Percentiles rank a stretch among this genome's conserved stretches.
These are phyloP conservation scores for Candida odintsovae DNA, from an alignment of 805 yeast genomes.

Conservation along the genomic window DNA sequence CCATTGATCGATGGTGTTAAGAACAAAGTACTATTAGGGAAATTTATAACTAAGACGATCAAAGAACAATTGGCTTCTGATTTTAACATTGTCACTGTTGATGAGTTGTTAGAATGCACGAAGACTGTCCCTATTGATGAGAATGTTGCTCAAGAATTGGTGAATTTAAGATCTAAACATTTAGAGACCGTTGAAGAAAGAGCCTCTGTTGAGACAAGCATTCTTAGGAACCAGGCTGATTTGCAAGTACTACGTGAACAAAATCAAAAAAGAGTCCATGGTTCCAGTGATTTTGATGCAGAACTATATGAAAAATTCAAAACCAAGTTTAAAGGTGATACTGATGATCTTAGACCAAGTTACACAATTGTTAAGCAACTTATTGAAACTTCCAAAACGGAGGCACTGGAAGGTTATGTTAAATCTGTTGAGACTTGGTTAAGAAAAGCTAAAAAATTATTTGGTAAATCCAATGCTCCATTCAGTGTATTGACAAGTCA, in stretches of 20 bases:
- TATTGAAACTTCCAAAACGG: conserved; percentile 16
- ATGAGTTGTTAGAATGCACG: conserved; percentile 6
- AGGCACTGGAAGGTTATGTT: conserved; percentile 18
- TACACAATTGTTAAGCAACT: conserved; percentile 24
- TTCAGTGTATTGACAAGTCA: conserved; percentile 24
- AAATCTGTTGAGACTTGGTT: conserved; percentile 33
- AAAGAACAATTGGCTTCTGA: conserved; percentile 2
- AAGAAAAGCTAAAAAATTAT: conserved; percentile 25
- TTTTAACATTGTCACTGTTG: conserved; percentile 5
- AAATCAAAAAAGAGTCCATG: conserved; percentile 1
- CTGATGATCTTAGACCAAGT: conserved; percentile 26
- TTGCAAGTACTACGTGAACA: conserved; percentile 6
- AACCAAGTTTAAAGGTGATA: conserved; percentile 24
- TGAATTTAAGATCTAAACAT: conserved; percentile 10
- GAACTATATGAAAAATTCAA: conserved; percentile 7
- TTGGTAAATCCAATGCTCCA: conserved; percentile 32
- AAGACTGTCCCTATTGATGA: conserved; percentile 21
- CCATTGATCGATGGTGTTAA: conserved; percentile 8
- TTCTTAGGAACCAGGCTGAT: conserved; percentile 11
- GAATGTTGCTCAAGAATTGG: conserved; percentile 10
- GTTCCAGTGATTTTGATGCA: conserved; percentile 4
- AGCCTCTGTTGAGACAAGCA: conserved; percentile 1
- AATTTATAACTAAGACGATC: conserved; percentile 9
- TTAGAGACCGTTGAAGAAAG: conserved; percentile 9
- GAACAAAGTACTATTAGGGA: conserved; percentile 11